phyloP scores from a whole-genome alignment of 2,329 filamentous ascomycete species.

The Fusarium heterosporum region DNA sequence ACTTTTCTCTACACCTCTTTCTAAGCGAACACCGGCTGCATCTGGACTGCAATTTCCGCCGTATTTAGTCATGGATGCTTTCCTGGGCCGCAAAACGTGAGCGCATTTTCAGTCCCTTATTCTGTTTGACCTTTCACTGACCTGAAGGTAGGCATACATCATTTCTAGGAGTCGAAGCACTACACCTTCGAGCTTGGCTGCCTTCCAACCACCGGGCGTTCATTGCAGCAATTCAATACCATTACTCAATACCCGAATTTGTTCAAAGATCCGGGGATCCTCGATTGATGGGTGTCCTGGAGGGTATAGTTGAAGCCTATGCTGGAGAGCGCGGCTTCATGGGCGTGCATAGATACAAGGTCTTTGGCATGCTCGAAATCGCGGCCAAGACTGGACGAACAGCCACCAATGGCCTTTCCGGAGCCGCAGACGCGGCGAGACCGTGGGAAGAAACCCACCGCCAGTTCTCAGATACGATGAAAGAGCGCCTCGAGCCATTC shows the following conservation, averaged over 20 bases:
- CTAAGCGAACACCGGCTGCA: conserved; percentile 62
- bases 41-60: conserved; percentile 65
- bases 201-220: conserved; percentile 66
- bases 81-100: conserved; percentile 60
- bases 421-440: conserved; percentile 52
- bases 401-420: conserved; percentile 64
- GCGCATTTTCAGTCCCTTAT: accelerated
- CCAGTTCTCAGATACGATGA: conserved; percentile 40
- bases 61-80: conserved; percentile 66
- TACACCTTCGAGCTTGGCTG: conserved; percentile 65
- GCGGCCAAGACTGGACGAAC: conserved; percentile 65
- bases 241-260: conserved; percentile 65
- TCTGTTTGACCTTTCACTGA: conserved; percentile 50
- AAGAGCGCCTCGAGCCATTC: conserved; percentile 47
- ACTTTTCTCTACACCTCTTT: conserved; percentile 63
- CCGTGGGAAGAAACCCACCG: conserved; percentile 41
- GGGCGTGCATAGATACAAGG: conserved; percentile 68
- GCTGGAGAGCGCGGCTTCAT: conserved; percentile 67
- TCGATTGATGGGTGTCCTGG: conserved; percentile 63
- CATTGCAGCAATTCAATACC: conserved; percentile 66
- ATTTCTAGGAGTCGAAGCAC: conserved; percentile 63
- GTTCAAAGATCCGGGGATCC: conserved; percentile 63
- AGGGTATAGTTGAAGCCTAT: conserved; percentile 67
- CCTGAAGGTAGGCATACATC: conserved; percentile 44
- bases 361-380: conserved; percentile 66